Conservation (phyloP, 768 basidiomycete species). For the Amyloporia xantha region DNA sequence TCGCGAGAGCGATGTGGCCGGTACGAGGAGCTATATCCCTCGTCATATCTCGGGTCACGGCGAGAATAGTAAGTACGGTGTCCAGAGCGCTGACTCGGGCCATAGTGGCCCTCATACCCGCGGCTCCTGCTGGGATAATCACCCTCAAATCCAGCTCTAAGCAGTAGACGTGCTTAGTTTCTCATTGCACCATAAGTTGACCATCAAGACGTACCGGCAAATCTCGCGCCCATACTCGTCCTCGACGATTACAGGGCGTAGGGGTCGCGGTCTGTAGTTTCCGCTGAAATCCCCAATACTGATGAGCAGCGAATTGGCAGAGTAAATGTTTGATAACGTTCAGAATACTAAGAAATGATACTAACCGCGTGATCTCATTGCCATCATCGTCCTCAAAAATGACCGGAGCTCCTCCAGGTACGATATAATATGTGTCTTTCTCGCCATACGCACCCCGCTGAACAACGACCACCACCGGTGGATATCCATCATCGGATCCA, state of each 20-base stretch:
- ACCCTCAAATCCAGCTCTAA: slow-evolving; percentile 21
- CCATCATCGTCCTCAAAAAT: slow-evolving; percentile 64
- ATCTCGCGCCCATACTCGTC: slow-evolving; percentile 54
- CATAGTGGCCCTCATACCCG: slow-evolving; percentile 11
- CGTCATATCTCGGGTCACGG: slow-evolving; percentile 15
- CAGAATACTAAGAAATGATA: background rate
- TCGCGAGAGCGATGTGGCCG: background rate
- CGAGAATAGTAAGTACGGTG: slow-evolving; percentile 8
- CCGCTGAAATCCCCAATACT: slow-evolving; percentile 50
- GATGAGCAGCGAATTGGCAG: too few species aligned
- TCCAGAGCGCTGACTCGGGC: slow-evolving; percentile 4
- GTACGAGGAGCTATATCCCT: slow-evolving; percentile 7
- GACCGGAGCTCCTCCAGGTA: slow-evolving; percentile 58
- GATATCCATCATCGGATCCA: slow-evolving; percentile 13
- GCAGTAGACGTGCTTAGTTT: background rate
- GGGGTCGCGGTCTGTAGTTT: slow-evolving; percentile 17
- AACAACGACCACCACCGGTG: slow-evolving; percentile 24
- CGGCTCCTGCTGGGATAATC: slow-evolving; percentile 15
- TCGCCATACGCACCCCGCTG: slow-evolving; percentile 23
- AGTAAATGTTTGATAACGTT: too few species aligned
- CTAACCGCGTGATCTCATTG: slow-evolving; percentile 55
- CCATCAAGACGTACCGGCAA: slow-evolving; percentile 36
- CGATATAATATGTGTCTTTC: slow-evolving; percentile 44
- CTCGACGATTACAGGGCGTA: slow-evolving; percentile 34
- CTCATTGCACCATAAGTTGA: too few species aligned